Percentiles rank a stretch among this genome's conserved stretches.
phyloP scores from a whole-genome alignment of 139 green algal genomes.

The Gonium pectorale region DNA sequence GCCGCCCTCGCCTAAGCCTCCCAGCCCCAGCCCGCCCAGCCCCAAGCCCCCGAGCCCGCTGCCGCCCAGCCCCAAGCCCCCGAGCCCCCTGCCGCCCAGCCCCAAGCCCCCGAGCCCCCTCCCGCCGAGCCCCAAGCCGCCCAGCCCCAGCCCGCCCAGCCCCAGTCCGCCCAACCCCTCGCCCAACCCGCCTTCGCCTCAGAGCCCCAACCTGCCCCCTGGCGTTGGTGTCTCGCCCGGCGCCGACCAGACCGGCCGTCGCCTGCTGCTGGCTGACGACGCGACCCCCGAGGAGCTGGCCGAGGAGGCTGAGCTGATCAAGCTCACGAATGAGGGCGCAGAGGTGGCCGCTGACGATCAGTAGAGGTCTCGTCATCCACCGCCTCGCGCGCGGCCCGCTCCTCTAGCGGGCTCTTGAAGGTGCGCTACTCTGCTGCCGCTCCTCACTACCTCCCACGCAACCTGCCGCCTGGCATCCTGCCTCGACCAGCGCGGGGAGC shows the following conservation, averaged over 20 bases:
- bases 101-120: neutral
- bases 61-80: neutral
- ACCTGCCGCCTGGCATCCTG: too few relatives aligned
- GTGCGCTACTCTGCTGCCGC: too few relatives aligned
- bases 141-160: neutral
- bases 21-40: neutral
- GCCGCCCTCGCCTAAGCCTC: neutral
- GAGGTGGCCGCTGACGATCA: neutral
- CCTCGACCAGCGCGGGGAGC: too few relatives aligned
- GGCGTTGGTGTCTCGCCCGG: neutral
- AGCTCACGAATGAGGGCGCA: neutral
- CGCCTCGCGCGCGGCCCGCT: too few relatives aligned
- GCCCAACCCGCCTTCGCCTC: neutral
- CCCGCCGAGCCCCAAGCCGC: neutral
- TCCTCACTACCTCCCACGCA: too few relatives aligned
- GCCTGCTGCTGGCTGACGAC: neutral
- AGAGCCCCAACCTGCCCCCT: neutral
- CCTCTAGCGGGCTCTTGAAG: too few relatives aligned
- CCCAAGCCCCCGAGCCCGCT: neutral
- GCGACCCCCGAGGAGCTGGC: slow-evolving; percentile 3
- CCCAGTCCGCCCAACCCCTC: neutral
- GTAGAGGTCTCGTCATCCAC: neutral
- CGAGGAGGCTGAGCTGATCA: slow-evolving; percentile 10
- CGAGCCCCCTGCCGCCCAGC: neutral
- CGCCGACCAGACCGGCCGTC: neutral